Percentiles rank a stretch among this genome's conserved stretches.
phyloP scores from a whole-genome alignment of 2,329 filamentous ascomycete species.

The Juglanconis oblonga region DNA sequence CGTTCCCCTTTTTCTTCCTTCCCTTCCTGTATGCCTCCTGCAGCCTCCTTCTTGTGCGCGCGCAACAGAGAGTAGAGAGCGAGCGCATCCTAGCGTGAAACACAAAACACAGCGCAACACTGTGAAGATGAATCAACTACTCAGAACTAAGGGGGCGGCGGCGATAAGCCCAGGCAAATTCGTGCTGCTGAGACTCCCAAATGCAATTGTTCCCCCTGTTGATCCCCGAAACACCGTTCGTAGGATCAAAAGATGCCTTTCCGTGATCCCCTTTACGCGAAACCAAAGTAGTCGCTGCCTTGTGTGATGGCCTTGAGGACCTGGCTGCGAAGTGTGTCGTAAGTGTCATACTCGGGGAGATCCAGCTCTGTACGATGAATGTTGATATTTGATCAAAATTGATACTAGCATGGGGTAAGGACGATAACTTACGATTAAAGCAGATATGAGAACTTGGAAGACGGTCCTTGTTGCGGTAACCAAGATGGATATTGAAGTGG shows the following conservation, averaged over 20 bases:
- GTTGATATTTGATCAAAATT: slow-evolving; percentile 1
- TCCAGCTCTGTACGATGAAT: slow-evolving; percentile 70
- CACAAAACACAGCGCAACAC: too few species aligned
- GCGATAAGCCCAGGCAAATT: neutral
- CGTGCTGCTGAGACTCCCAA: slow-evolving; percentile 2
- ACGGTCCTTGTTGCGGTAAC: slow-evolving; percentile 94
- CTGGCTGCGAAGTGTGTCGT: slow-evolving; percentile 83
- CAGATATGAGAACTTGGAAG: slow-evolving; percentile 96
- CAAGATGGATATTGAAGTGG: slow-evolving; percentile 97
- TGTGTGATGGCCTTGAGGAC: slow-evolving; percentile 96
- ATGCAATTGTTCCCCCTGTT: slow-evolving; percentile 13
- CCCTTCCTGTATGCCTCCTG: neutral
- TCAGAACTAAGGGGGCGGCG: too few species aligned
- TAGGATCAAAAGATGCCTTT: neutral
- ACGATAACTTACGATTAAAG: slow-evolving; percentile 86
- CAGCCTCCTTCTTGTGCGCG: too few species aligned
- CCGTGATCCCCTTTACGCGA: slow-evolving; percentile 61
- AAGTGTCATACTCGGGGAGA: slow-evolving; percentile 95
- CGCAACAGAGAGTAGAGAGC: too few species aligned
- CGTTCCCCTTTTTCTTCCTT: neutral
- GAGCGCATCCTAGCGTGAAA: too few species aligned
- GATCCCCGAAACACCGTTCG: slow-evolving; percentile 10
- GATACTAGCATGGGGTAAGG: neutral
- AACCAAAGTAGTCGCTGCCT: slow-evolving; percentile 95
- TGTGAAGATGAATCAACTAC: too few species aligned